Base-by-base conservation (phyloP, 2,329 filamentous ascomycete genomes). In the Monosporascus sp. region DNA sequence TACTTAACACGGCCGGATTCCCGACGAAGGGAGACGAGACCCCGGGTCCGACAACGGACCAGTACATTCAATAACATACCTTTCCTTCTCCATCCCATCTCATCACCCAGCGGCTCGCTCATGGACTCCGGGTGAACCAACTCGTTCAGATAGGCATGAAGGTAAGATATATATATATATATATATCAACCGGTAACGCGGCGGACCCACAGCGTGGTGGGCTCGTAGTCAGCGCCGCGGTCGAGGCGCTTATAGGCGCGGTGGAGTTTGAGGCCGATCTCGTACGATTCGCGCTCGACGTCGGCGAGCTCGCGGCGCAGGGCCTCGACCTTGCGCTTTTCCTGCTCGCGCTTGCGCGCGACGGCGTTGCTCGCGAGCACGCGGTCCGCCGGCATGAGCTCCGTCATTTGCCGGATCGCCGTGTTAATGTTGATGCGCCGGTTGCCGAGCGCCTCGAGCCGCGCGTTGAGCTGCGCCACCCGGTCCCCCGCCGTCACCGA, bases 161-260 rank as follows among this genome's bases (percentile, higher is more conserved):
- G 31, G 31, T 35, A 14, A 35, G 31, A 14, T 14, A 35, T 11
- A 27, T 11, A 27, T 27, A 27, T 27, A 27, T 27, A 8, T 8
- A 31, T 31, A 31, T 31, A 55, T 79, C 68, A 87, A 56, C 77
- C 81, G 20, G 88, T 91, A 55, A 91, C 85, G 58, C 90, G 79
- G 63, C 86, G 81, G 48, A 95, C 87, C 90, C 90, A 95, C 9
- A 95, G 71, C 31, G 81, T 81, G 0, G 84, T 86, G 11, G 82
- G 82, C 63, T 89, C 84, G 62, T 77, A 87, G 37, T 78, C 75
- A 2, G 78, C 78, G 50, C 87, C 80, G 58, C 85, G 81, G 62
- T 92, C 88, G 60, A 84, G 78, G 47, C 89, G 80, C 73, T 90
- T 92, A 71, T 88, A 87, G 9, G 87, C 85, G 22, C 87, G 76